Conservation (phyloP, 164 flowering plant genomes). For the Vitis rotundifolia region DNA sequence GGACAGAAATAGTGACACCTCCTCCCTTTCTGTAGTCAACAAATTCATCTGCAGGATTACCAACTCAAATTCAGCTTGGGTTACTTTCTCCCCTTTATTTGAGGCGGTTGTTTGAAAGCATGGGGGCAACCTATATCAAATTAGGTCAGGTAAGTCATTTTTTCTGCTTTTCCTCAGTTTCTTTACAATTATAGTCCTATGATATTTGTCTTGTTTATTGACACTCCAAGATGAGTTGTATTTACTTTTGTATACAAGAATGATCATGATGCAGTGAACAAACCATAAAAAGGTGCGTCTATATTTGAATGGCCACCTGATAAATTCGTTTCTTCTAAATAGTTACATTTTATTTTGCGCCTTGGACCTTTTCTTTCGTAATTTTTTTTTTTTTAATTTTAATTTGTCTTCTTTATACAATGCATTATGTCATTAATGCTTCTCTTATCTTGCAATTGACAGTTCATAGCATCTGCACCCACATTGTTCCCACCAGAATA, state of each 20-base stretch:
- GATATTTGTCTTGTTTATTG: not conserved
- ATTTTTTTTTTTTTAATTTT: not conserved
- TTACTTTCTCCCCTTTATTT: conserved; percentile 81
- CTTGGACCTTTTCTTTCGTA: not conserved
- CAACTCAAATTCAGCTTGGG: conserved; percentile 71
- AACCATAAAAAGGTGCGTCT: not conserved
- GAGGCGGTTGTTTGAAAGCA: conserved; percentile 84
- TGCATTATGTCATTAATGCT: not conserved
- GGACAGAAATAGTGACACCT: not conserved
- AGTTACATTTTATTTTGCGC: not conserved
- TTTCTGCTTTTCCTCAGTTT: not conserved
- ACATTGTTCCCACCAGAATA: conserved; percentile 90
- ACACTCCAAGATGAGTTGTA: not conserved
- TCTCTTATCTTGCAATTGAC: conserved; percentile 18
- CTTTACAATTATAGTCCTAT: not conserved
- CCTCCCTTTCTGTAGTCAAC: conserved; percentile 42
- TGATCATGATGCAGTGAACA: not conserved
- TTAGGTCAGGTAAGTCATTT: conserved; percentile 74
- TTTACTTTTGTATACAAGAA: not conserved
- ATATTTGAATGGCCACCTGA: not conserved
- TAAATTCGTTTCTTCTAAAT: not conserved
- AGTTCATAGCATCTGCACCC: conserved; percentile 97
- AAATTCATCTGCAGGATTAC: conserved; percentile 60
- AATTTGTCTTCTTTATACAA: not conserved
- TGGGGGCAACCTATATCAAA: conserved; percentile 96